phyloP scores from a whole-genome alignment of 768 basidiomycete genomes.

The Mycena leptocephala region DNA sequence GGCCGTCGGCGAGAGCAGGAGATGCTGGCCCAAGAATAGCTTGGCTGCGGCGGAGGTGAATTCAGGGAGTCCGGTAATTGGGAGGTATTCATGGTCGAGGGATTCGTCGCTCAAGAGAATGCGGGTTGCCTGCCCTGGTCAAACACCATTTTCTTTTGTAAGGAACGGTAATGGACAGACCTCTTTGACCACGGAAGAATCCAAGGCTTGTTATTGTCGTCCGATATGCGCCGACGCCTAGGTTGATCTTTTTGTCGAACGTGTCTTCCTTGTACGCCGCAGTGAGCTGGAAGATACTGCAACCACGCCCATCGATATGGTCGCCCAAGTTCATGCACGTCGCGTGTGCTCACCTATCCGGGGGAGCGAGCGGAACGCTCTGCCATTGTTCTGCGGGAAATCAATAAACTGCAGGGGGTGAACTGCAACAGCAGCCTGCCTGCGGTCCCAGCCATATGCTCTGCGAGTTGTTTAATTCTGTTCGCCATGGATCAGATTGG shows the following conservation, averaged over 20 bases:
- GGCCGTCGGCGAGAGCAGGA: conserved; percentile 77
- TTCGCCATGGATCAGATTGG: conserved; percentile 59
- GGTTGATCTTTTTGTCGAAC: conserved; percentile 86
- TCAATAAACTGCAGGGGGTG: neutral
- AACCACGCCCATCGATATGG: conserved; percentile 29
- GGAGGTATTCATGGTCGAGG: conserved; percentile 94
- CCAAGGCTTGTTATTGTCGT: conserved; percentile 91
- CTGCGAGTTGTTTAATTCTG: conserved; percentile 74
- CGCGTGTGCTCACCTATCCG: conserved; percentile 75
- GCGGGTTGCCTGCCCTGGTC: conserved; percentile 75
- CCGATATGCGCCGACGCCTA: conserved; percentile 96
- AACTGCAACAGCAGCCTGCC: conserved; percentile 29
- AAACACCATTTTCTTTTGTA: neutral
- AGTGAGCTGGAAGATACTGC: conserved; percentile 92
- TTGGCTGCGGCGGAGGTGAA: conserved; percentile 89
- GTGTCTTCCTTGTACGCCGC: conserved; percentile 90
- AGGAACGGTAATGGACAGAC: conserved; percentile 51
- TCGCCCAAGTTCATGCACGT: neutral
- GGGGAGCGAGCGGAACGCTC: conserved; percentile 85
- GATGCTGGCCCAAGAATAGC: conserved; percentile 87
- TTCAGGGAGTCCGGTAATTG: conserved; percentile 89
- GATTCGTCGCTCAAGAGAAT: conserved; percentile 77
- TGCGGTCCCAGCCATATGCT: conserved; percentile 60
- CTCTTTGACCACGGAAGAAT: conserved; percentile 94
- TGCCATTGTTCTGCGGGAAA: conserved; percentile 78